Percentiles rank a stretch among this genome's conserved stretches.
phyloP scores from a whole-genome alignment of 1,284 basidiomycete genomes.

The Stygiomarasmius scandens region DNA sequence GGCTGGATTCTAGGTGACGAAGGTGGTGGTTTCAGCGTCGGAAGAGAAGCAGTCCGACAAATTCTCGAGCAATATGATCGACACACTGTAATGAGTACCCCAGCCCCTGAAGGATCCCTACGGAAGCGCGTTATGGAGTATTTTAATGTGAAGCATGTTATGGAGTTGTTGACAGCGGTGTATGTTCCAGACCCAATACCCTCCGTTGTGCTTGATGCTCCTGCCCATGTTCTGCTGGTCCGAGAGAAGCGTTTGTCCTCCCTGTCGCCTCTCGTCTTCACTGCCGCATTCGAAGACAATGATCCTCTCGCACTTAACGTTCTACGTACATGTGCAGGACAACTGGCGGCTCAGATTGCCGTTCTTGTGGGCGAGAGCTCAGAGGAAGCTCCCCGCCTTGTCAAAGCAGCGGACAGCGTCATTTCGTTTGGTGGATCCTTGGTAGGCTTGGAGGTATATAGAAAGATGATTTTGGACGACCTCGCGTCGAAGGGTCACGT shows the following conservation, averaged over 20 bases:
- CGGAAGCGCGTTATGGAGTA: conserved; percentile 48
- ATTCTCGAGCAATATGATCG: conserved; percentile 61
- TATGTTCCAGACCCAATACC: conserved; percentile 55
- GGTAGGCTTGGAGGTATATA: conserved; percentile 60
- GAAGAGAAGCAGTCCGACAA: conserved; percentile 69
- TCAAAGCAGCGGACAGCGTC: conserved; percentile 58
- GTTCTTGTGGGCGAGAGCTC: conserved; percentile 49
- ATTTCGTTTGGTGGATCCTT: conserved; percentile 76
- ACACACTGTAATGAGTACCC: conserved; percentile 45
- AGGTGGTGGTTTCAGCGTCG: conserved; percentile 76
- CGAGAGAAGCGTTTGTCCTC: conserved; percentile 76
- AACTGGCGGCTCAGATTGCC: conserved; percentile 64
- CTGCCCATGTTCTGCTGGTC: conserved; percentile 40
- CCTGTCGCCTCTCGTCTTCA: conserved; percentile 73
- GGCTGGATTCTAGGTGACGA: conserved; percentile 85
- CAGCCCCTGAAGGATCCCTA: conserved; percentile 37
- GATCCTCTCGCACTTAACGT: conserved; percentile 64
- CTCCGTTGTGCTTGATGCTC: conserved; percentile 23
- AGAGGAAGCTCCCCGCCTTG: conserved; percentile 37
- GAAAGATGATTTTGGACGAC: conserved; percentile 60
- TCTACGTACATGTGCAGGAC: conserved; percentile 50
- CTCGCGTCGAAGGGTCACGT: conserved; percentile 58
- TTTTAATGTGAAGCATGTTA: conserved; percentile 59
- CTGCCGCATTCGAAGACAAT: conserved; percentile 64
- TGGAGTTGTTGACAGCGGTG: conserved; percentile 64